Conservation (phyloP, 768 basidiomycete species). For the Collybia sp. region DNA sequence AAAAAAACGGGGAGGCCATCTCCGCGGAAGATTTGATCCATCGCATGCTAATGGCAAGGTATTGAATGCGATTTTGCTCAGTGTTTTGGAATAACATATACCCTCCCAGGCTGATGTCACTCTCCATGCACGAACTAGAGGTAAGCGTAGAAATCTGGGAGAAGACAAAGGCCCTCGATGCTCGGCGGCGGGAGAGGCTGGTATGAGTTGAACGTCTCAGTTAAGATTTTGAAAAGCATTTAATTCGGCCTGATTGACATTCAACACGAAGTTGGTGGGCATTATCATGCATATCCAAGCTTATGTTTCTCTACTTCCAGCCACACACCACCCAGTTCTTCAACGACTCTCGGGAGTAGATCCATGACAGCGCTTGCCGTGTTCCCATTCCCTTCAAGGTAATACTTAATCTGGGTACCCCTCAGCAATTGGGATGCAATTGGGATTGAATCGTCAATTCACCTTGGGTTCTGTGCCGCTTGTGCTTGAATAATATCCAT, state of each 20-base stretch:
- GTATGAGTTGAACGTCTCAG: conserved; percentile 3
- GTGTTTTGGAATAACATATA: neutral
- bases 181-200: conserved; percentile 28
- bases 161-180: conserved; percentile 56
- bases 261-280: too few species aligned
- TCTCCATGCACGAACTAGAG: conserved; percentile 52
- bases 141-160: conserved; percentile 63
- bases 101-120: conserved; percentile 49
- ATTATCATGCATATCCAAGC: conserved; percentile 5
- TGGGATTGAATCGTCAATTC: conserved; percentile 1
- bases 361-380: conserved; percentile 39
- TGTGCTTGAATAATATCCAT: conserved; percentile 41
- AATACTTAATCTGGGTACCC: conserved; percentile 72
- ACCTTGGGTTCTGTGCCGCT: conserved; percentile 93
- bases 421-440: conserved; percentile 9
- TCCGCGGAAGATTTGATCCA: conserved; percentile 61
- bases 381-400: conserved; percentile 74
- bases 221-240: neutral
- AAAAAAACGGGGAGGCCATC: conserved; percentile 29
- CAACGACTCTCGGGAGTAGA: conserved; percentile 51
- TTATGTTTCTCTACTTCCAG: conserved; percentile 51
- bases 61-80: conserved; percentile 1
- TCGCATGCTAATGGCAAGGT: conserved; percentile 71
- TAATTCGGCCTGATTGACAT: neutral
- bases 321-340: conserved; percentile 63